Conservation (phyloP, 1,284 basidiomycete species). For the Peniophora sp. region DNA sequence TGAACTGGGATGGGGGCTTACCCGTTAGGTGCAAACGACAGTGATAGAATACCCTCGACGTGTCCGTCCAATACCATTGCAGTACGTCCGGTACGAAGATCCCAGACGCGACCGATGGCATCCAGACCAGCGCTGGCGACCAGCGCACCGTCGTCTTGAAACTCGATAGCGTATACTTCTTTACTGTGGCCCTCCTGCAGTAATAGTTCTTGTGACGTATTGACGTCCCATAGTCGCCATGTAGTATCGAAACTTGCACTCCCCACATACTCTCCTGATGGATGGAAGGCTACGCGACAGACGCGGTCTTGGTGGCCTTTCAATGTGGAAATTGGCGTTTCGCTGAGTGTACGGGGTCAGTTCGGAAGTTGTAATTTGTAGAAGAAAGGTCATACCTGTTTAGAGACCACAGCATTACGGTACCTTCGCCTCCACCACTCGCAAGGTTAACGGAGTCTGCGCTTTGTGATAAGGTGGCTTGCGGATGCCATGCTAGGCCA, state of each 20-base stretch:
- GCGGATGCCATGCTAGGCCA: slow-evolving; percentile 96
- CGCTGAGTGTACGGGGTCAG: slow-evolving; percentile 34
- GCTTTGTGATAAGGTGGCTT: slow-evolving; percentile 78
- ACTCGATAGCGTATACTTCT: slow-evolving; percentile 92
- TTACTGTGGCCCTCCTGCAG: slow-evolving; percentile 97
- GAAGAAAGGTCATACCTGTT: slow-evolving; percentile 43
- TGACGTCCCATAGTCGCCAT: slow-evolving; percentile 97
- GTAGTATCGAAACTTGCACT: slow-evolving; percentile 97
- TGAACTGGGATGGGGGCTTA: slow-evolving; percentile 29
- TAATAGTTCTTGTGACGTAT: slow-evolving; percentile 73
- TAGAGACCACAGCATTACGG: slow-evolving; percentile 86
- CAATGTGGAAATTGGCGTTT: slow-evolving; percentile 74
- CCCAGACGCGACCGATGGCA: slow-evolving; percentile 96
- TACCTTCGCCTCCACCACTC: slow-evolving; percentile 85
- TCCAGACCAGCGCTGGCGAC: slow-evolving; percentile 96
- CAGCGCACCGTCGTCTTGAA: slow-evolving; percentile 92
- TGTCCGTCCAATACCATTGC: slow-evolving; percentile 99
- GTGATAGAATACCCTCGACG: slow-evolving; percentile 86
- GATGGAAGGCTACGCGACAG: slow-evolving; percentile 93
- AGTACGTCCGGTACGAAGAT: slow-evolving; percentile 88
- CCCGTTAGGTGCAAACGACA: slow-evolving; percentile 95
- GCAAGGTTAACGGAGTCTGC: slow-evolving; percentile 75
- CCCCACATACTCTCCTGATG: slow-evolving; percentile 87
- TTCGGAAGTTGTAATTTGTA: background rate
- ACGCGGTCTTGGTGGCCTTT: slow-evolving; percentile 89